A percentile compares a stretch with the other conserved stretches of the same genome.
phyloP scores from a whole-genome alignment of 2,329 filamentous ascomycete species.

The Talaromyces sp. region DNA sequence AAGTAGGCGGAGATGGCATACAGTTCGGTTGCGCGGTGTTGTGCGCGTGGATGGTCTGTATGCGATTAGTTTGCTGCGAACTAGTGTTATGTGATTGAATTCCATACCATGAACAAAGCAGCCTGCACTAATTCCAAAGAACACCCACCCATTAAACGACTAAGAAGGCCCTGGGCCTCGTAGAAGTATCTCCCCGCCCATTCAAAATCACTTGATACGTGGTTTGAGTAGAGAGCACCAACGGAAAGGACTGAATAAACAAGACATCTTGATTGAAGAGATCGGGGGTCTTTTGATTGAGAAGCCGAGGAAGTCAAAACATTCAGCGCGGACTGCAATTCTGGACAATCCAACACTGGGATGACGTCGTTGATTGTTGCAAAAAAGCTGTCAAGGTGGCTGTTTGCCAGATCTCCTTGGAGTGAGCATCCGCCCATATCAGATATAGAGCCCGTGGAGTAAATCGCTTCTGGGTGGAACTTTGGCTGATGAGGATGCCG shows the following conservation, averaged over 20 bases:
- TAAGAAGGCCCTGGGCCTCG: slow-evolving; percentile 2
- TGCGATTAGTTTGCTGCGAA: neutral
- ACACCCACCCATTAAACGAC: neutral
- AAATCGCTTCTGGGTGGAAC: too few relatives aligned
- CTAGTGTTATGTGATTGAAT: neutral
- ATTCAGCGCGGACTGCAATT: too few relatives aligned
- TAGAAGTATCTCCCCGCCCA: slow-evolving; percentile 4
- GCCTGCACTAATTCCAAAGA: slow-evolving; percentile 7
- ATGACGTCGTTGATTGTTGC: too few relatives aligned
- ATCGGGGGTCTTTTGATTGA: too few relatives aligned
- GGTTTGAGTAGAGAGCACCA: slow-evolving; percentile 4
- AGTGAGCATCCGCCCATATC: too few relatives aligned
- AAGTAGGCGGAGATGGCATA: neutral
- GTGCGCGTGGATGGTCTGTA: slow-evolving; percentile 8
- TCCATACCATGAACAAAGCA: slow-evolving; percentile 7
- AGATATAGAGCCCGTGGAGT: too few relatives aligned
- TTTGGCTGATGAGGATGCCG: too few relatives aligned
- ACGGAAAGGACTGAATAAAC: slow-evolving; percentile 1
- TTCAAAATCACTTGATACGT: neutral
- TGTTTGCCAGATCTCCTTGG: too few relatives aligned
- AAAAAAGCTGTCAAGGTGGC: too few relatives aligned
- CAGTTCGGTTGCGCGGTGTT: slow-evolving; percentile 1
- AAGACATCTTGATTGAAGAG: neutral
- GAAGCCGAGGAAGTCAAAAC: too few relatives aligned
- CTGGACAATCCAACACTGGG: too few relatives aligned